Evolutionary conservation across 495 filamentous ascomycete genomes (phyloP).

Genomic region (Jackrogersella multiformis): DNA sequence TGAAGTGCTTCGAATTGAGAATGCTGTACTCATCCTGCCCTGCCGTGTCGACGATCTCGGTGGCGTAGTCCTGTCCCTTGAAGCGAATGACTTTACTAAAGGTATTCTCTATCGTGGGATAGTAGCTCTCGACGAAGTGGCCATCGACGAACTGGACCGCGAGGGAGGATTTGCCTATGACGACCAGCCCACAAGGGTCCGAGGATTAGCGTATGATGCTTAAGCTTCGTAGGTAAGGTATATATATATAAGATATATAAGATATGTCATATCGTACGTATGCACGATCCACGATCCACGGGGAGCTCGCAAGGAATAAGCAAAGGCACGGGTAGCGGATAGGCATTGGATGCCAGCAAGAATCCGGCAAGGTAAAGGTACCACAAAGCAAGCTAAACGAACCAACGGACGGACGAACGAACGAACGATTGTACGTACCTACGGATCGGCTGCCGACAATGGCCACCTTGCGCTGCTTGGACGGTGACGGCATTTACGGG

Average conservation of each 20-base stretch:
- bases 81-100: conserved; percentile 94
- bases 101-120: conserved; percentile 98
- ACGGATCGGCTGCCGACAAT: conserved; percentile 98
- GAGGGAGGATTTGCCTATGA: conserved; percentile 92
- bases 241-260: neutral
- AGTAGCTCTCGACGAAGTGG: conserved; percentile 98
- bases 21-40: conserved; percentile 99
- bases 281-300: conserved; percentile 19
- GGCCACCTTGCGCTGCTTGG: conserved; percentile 97
- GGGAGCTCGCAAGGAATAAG: conserved; percentile 17
- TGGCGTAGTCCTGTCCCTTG: conserved; percentile 91
- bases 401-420: neutral
- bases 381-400: neutral
- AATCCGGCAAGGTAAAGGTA: neutral
- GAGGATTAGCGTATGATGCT: conserved; percentile 26
- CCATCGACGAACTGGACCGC: conserved; percentile 98
- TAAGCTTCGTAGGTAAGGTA: neutral
- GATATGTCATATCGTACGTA: conserved; percentile 12
- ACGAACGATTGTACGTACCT: conserved; percentile 65
- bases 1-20: conserved; percentile 97
- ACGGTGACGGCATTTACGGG: conserved; percentile 74
- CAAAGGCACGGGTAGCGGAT: too few species aligned
- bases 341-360: neutral
- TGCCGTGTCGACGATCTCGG: conserved; percentile 98
- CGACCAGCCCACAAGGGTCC: neutral